Evolutionary conservation across 495 filamentous ascomycete genomes (phyloP).

Genomic region (Talaromyces trachyspermus): DNA sequence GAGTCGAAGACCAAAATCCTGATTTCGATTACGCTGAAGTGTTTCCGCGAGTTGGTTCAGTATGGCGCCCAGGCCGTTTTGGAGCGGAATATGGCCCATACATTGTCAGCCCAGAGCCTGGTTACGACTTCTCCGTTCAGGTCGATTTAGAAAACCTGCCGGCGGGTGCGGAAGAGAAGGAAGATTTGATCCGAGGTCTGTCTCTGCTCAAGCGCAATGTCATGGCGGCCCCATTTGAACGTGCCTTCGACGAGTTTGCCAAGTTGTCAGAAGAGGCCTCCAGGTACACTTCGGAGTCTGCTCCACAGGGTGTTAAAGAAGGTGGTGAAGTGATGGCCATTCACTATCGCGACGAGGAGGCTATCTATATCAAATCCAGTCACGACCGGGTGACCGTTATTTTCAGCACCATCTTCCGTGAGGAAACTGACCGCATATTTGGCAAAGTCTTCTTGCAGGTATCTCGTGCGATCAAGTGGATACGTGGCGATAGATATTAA

Average conservation of each 20-base stretch:
- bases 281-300: conserved; percentile 83
- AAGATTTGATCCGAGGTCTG: conserved; percentile 77
- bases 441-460: conserved; percentile 87
- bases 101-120: conserved; percentile 76
- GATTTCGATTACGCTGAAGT: conserved; percentile 88
- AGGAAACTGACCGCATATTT: conserved; percentile 95
- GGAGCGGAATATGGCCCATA: conserved; percentile 90
- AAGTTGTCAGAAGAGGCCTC: conserved; percentile 77
- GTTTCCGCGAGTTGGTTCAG: conserved; percentile 81
- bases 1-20: conserved; percentile 87
- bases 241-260: conserved; percentile 88
- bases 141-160: conserved; percentile 86
- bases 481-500: neutral
- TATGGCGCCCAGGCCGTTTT: conserved; percentile 90
- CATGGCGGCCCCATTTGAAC: conserved; percentile 97
- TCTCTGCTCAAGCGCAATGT: conserved; percentile 91
- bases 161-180: conserved; percentile 66
- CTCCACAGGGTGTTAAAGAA: conserved; percentile 79
- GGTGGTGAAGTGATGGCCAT: conserved; percentile 92
- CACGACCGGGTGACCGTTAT: conserved; percentile 97
- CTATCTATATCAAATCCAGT: conserved; percentile 98
- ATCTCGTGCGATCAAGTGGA: neutral
- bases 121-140: conserved; percentile 89
- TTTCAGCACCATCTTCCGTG: conserved; percentile 95
- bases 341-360: conserved; percentile 96